Base-by-base conservation (phyloP, 768 basidiomycete genomes). In the Lepiota venenata region DNA sequence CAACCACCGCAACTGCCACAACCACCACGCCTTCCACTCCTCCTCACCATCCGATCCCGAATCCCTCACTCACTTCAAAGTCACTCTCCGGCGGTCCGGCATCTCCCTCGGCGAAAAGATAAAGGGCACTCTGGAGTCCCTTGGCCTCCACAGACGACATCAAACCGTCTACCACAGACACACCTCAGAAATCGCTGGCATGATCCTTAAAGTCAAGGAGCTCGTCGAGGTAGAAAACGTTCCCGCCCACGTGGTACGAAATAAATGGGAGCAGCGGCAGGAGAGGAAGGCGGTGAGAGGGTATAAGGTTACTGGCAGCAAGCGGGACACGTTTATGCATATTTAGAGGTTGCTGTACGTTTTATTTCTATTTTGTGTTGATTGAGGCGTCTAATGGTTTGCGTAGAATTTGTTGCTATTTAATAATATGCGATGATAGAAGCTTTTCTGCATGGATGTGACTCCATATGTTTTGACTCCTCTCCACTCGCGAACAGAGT, bases 151-250 rank as follows among this genome's bases (percentile, higher is more conserved):
- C 67, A 74, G 87, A 54, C 82, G 93, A 37, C 81, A 88, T 73
- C 88, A 93, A 67, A 93, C 87, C 0, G 92, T 95, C 29, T 92
- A 90, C 64, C 87, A 90, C 61, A 76, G 78, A 3, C 87, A 89
- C 62, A 77, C 79, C 0, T 83, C 85, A 0, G 85, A 87, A 53
- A 77, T 81, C 2, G 93, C 92, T 0, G 94, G 95, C 12, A 90
- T 91, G 69, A 93, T 97, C 47, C 74, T 98, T 45, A 71, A 71
- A 20, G 83, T 97, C 53, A 98, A 97, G 76, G 94, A 98, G 71
- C 74, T 98, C 41, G 82, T 97, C 9, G 80, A 88, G 64, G 93
- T 98, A 40, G 79, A 85, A 67, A 96, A 95, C 64, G 93, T 97
- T 14, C 81, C 86, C 0, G 73, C 74, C 21, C 74, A 77, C 32